These are phyloP conservation scores for Arabidopsis hybrid DNA, from an alignment of 441 rosid genomes.

Conservation along the genomic window DNA sequence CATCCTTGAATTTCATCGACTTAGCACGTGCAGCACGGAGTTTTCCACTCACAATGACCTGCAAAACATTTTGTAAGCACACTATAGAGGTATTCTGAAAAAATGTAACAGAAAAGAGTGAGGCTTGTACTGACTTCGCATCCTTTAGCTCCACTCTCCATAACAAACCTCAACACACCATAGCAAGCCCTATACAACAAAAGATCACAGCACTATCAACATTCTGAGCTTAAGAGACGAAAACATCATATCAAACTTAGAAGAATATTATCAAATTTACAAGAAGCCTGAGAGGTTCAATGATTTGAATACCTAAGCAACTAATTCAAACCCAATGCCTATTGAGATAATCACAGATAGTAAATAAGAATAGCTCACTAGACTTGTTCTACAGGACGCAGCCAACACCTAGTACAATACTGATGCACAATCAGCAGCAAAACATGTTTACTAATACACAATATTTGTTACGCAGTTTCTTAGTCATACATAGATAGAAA, in stretches of 20 bases:
- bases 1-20: slow-evolving; percentile 75
- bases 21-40: slow-evolving; percentile 65
- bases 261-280: slow-evolving; percentile 24
- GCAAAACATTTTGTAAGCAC: background rate
- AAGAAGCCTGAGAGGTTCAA: slow-evolving; percentile 40
- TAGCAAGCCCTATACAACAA: slow-evolving; percentile 59
- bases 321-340: background rate
- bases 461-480: background rate
- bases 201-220: background rate
- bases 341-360: background rate
- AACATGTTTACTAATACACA: background rate
- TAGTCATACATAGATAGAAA: background rate
- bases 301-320: background rate
- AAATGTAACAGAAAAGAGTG: background rate
- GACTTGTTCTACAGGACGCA: background rate
- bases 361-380: slow-evolving; percentile 4
- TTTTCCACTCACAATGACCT: slow-evolving; percentile 68
- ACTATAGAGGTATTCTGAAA: background rate
- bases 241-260: background rate
- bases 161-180: slow-evolving; percentile 71
- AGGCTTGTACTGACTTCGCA: slow-evolving; percentile 53
- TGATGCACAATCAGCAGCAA: background rate
- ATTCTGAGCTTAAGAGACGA: background rate
- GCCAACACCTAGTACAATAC: background rate
- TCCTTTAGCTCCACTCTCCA: slow-evolving; percentile 84